Percentiles rank a stretch among this genome's conserved stretches.
These are phyloP conservation scores for Circinella minor DNA, from an alignment of 371 early-diverging fungal genomes.

Conservation along the genomic window DNA sequence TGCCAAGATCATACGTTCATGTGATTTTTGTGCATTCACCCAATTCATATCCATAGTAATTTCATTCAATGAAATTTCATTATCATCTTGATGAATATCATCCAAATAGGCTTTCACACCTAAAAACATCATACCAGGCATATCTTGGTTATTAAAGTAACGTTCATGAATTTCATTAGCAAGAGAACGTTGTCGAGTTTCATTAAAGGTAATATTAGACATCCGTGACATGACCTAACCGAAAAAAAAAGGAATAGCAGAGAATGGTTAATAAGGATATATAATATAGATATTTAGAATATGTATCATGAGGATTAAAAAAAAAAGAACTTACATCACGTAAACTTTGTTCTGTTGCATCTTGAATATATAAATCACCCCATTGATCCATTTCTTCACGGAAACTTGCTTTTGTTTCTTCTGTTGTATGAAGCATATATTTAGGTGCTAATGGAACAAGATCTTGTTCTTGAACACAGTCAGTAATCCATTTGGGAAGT, in stretches of 20 bases:
- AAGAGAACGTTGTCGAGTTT: slow-evolving; percentile 9
- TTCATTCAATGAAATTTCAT: background rate
- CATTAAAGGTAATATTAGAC: background rate
- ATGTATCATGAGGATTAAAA: background rate
- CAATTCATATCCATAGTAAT: slow-evolving; percentile 20
- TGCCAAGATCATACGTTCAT: slow-evolving; percentile 27
- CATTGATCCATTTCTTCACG: slow-evolving; percentile 62
- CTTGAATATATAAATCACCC: slow-evolving; percentile 71
- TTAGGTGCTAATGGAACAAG: slow-evolving; percentile 63
- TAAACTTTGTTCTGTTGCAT: slow-evolving; percentile 50
- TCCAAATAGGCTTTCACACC: slow-evolving; percentile 35
- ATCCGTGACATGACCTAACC: slow-evolving; percentile 22
- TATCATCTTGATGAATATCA: background rate
- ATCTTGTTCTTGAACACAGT: slow-evolving; percentile 57
- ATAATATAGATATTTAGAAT: background rate
- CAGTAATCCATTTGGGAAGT: slow-evolving; percentile 62
- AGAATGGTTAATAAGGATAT: slow-evolving; percentile 9
- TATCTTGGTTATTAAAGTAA: slow-evolving; percentile 28
- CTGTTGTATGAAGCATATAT: slow-evolving; percentile 67
- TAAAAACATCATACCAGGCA: slow-evolving; percentile 38
- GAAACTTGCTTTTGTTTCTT: slow-evolving; percentile 48
- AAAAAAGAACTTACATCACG: slow-evolving; percentile 55
- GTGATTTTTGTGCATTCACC: slow-evolving; percentile 21
- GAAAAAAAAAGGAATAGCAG: background rate
- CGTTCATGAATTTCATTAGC: slow-evolving; percentile 28